Percentiles rank a stretch among this genome's conserved stretches.
phyloP scores from a whole-genome alignment of 331 rosid genomes.

The Pyracantha coccinea region DNA sequence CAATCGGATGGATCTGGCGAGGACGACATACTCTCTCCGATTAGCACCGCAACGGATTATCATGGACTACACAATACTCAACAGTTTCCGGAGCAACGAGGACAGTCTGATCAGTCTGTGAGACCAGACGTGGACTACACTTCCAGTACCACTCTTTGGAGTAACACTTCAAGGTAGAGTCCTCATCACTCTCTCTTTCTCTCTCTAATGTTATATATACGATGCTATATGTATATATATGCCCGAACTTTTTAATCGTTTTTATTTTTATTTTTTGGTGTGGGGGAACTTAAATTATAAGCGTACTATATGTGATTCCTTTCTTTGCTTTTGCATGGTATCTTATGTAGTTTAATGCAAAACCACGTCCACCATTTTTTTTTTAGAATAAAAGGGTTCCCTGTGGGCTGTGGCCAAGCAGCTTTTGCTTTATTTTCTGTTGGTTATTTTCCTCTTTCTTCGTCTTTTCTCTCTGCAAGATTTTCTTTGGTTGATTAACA shows the following conservation, averaged over 20 bases:
- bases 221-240: background rate
- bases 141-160: conserved; percentile 60
- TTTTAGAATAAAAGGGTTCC: conserved; percentile 40
- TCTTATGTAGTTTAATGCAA: conserved; percentile 24
- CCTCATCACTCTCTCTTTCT: background rate
- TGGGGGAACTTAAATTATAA: background rate
- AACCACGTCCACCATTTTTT: conserved; percentile 38
- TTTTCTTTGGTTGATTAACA: background rate
- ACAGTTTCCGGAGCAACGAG: conserved; percentile 48
- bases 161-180: conserved; percentile 76
- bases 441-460: conserved; percentile 32
- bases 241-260: background rate
- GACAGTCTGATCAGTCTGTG: conserved; percentile 29
- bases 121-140: conserved; percentile 54
- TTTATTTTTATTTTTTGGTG: too few relatives aligned
- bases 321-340: conserved; percentile 51
- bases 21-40: conserved; percentile 52
- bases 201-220: background rate
- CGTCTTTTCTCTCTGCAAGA: conserved; percentile 20
- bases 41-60: conserved; percentile 26
- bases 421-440: conserved; percentile 54
- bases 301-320: background rate
- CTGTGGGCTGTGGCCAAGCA: conserved; percentile 21
- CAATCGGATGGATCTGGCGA: conserved; percentile 91
- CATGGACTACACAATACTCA: conserved; percentile 6